Base-by-base conservation (phyloP, 371 early-diverging fungal genomes). In the Thermomucor indicae-seudaticae region DNA sequence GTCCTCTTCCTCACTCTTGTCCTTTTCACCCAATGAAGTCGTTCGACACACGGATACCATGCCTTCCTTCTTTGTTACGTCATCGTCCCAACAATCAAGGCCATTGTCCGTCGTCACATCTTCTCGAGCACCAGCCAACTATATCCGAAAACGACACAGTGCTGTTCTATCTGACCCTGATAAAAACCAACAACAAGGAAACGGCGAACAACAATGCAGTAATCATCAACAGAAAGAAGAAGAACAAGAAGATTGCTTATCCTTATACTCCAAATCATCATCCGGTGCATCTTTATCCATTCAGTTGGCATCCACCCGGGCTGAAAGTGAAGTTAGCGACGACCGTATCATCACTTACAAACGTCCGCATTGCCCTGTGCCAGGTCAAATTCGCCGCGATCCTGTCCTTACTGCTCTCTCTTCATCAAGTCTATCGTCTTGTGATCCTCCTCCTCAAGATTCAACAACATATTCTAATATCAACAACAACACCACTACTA, bases 61-160 rank as follows among this genome's bases (percentile, higher is more conserved):
- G 43, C 56, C 58, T 14, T 51, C 55, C 37, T 16, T 37, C 11
- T 19, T 37, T 4, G 19, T 19, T 19, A 37, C 16, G 10, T 42
- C 51, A 14, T 44, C 48, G 12, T 39, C 47, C 8, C 43, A 49
- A 22, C 45, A 37, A 43, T n/a, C n/a, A n/a, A n/a, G n/a, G n/a
- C n/a, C n/a, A n/a, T n/a, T n/a, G n/a, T n/a, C n/a, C n/a, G n/a
- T n/a, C n/a, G n/a, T n/a, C n/a, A n/a, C n/a, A n/a, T n/a, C n/a
- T n/a, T n/a, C n/a, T n/a, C n/a, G 37, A 49, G 28, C 44, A 12
- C 27, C 48, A 11, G 24, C 28, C 2, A 23, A 34, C 10, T 41
- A 48, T 8, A 30, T 51, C 11, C 52, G 65, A 6, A 66, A 70
- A 43, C 57, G 71, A 20, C 64, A 64, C 19, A 64, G 65, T 48